Base-by-base conservation (phyloP, 169 alveolate genomes). In the Plasmodium reichenowi region DNA sequence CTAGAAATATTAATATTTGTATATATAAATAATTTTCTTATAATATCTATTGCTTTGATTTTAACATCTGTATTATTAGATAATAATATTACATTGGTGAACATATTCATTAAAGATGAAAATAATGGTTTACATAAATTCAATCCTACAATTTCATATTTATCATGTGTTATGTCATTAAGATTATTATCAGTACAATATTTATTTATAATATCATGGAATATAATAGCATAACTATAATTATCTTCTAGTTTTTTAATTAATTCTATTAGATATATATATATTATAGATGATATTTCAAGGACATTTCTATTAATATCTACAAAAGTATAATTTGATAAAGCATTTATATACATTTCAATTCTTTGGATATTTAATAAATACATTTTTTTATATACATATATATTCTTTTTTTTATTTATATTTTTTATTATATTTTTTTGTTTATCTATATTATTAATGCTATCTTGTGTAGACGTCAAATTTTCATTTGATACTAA, bases 101-200 rank as follows among this genome's bases (percentile, higher is more conserved):
- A 86, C 47, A 60, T 59, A 62, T 38, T 73, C 20, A 86, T 67
- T n/a, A 86, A 47, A 7, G 71, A 59, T 20, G 88, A 26, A 73
- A 86, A 86, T 48, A 86, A 86, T 50, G 22, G 48, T 67, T 67
- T 45, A 38, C 15, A 47, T 52, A 86, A 12, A 86, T 86, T 86
- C 32, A 86, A 86, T 17, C 92, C 92, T 32, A 86, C 92, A n/a
- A 86, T 29, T 86, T 86, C 92, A 48, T 86, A 86, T 48, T 48
- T 71, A 64, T 67, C 92, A 60, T 86, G 76, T 12, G 88, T 64
- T 17, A 86, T 74, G 26, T 59, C 75, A 45, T 26, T 63, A 0
- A 72, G 29, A 72, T 86, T 72, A 47, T 68, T 86, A 59, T 64
- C 74, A 22, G 72, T 86, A 17, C 72, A 56, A 38, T 86, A 86